Evolutionary conservation across 768 basidiomycete species (phyloP).

Genomic region (Arthromyces matolae): DNA sequence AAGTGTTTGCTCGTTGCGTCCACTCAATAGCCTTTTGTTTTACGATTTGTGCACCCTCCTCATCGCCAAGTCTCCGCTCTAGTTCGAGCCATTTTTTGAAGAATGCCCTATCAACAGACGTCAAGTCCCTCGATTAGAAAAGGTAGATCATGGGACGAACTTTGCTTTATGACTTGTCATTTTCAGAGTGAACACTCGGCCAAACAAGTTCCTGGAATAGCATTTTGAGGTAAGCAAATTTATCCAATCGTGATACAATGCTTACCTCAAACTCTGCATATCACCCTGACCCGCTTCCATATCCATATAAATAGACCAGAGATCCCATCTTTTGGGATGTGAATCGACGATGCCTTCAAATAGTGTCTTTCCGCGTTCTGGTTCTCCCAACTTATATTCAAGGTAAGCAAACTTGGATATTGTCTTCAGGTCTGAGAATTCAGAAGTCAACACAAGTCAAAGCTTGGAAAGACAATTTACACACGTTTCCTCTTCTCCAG

Average conservation of each 20-base stretch:
- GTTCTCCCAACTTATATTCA: constrained; percentile 91
- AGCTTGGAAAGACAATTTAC: constrained; percentile 27
- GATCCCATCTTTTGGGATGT: constrained; percentile 90
- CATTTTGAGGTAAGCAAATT: constrained; percentile 1
- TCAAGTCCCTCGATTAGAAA: too few species aligned
- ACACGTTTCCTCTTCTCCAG: constrained; percentile 91
- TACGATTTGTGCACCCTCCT: constrained; percentile 72
- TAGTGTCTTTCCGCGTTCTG: constrained; percentile 91
- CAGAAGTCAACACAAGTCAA: too few species aligned
- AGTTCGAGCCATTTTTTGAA: constrained; percentile 98
- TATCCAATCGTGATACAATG: background rate
- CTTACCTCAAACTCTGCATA: constrained; percentile 74
- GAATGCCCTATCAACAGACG: constrained; percentile 74
- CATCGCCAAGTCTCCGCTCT: constrained; percentile 84
- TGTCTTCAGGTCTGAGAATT: constrained; percentile 78
- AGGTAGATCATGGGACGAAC: constrained; percentile 51
- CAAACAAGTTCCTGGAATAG: constrained; percentile 72
- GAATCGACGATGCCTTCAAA: constrained; percentile 97
- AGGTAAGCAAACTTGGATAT: constrained; percentile 93
- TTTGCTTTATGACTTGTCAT: constrained; percentile 96
- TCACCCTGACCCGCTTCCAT: constrained; percentile 84
- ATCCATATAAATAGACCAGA: constrained; percentile 97
- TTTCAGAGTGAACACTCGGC: constrained; percentile 76
- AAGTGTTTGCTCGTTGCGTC: constrained; percentile 63
- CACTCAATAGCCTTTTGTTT: constrained; percentile 91